Conservation (phyloP, 192 early-diverging fungal species). For the Backusella sp. region DNA sequence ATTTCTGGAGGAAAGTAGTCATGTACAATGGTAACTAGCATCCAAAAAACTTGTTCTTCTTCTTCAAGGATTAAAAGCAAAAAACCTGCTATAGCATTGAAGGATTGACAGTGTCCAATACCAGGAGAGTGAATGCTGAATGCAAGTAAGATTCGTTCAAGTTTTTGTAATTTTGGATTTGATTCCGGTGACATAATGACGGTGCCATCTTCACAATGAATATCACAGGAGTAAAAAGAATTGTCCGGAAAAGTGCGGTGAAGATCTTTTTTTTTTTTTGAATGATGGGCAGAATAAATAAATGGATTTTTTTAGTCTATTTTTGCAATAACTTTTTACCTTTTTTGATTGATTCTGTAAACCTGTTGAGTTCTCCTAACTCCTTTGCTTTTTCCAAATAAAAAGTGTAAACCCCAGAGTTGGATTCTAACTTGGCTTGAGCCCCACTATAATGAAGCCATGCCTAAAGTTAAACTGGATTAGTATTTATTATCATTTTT, state of each 20-base stretch:
- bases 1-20: conserved; percentile 71
- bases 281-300: too few relatives aligned
- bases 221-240: conserved; percentile 63
- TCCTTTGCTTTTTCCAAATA: conserved; percentile 41
- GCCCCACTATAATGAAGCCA: conserved; percentile 79
- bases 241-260: conserved; percentile 19
- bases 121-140: conserved; percentile 68
- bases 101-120: conserved; percentile 82
- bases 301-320: not conserved
- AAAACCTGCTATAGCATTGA: conserved; percentile 46
- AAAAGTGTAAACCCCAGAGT: conserved; percentile 57
- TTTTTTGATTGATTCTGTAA: conserved; percentile 66
- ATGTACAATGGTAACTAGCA: conserved; percentile 70
- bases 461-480: conserved; percentile 30
- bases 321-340: conserved; percentile 35
- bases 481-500: not conserved
- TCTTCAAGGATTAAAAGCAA: conserved; percentile 4
- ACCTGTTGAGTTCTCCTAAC: conserved; percentile 57
- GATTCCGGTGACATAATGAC: not conserved
- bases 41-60: conserved; percentile 68
- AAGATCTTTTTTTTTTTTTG: conserved; percentile 53
- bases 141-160: conserved; percentile 66
- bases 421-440: conserved; percentile 49
- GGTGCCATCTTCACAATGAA: conserved; percentile 6
- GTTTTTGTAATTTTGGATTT: conserved; percentile 36